Evolutionary conservation across 192 early-diverging fungal genomes (phyloP).

Genomic region (Entophlyctis luteolus): DNA sequence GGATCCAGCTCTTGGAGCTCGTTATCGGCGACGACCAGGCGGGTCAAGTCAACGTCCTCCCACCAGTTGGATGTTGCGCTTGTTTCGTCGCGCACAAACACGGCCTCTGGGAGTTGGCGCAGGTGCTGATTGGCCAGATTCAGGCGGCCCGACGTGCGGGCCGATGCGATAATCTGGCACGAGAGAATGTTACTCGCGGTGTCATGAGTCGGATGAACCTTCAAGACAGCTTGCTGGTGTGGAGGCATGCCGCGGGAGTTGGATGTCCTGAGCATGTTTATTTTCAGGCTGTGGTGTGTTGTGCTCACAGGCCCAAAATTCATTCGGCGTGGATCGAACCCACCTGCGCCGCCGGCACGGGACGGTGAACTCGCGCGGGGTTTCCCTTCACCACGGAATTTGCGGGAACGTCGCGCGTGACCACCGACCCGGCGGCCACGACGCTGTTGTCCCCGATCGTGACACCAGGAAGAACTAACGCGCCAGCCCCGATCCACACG

Average conservation of each 20-base stretch:
- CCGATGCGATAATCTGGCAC: slow-evolving; percentile 23
- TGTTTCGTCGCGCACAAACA: slow-evolving; percentile 21
- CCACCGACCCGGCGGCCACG: slow-evolving; percentile 76
- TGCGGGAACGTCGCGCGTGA: slow-evolving; percentile 80
- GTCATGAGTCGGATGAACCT: too few relatives aligned
- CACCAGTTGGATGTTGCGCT: slow-evolving; percentile 33
- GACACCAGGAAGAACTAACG: slow-evolving; percentile 77
- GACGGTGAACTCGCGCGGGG: slow-evolving; percentile 81
- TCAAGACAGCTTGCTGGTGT: too few relatives aligned
- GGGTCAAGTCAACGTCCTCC: slow-evolving; percentile 42
- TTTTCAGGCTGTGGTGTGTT: background rate
- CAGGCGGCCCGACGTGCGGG: slow-evolving; percentile 29
- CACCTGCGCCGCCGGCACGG: too few relatives aligned
- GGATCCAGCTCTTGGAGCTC: slow-evolving; percentile 29
- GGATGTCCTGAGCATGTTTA: too few relatives aligned
- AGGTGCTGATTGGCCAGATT: slow-evolving; percentile 39
- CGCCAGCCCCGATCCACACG: slow-evolving; percentile 84
- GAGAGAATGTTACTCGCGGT: background rate
- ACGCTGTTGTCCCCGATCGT: slow-evolving; percentile 74
- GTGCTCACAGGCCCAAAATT: background rate
- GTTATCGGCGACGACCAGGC: slow-evolving; percentile 43
- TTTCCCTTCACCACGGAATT: slow-evolving; percentile 80
- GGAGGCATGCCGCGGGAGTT: too few relatives aligned
- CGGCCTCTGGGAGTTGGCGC: slow-evolving; percentile 20
- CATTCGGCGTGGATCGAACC: slow-evolving; percentile 15